Conservation (phyloP, 2,329 filamentous ascomycete species). For the Paraphoma chrysanthemicola region DNA sequence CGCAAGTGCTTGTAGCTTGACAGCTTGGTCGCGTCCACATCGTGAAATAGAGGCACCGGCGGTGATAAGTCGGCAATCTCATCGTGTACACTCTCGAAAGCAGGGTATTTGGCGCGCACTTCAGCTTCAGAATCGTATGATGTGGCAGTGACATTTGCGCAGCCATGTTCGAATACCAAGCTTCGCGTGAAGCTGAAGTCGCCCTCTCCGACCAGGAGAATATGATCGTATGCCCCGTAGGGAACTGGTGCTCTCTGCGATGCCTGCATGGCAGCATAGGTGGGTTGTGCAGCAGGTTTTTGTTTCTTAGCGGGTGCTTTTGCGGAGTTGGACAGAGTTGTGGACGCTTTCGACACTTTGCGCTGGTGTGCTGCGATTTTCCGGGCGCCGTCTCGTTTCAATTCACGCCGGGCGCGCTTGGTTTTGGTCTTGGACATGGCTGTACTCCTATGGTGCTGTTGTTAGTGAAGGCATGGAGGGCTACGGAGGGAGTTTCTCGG, state of each 20-base stretch:
- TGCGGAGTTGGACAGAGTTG: slow-evolving; percentile 11
- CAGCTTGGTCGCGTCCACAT: slow-evolving; percentile 70
- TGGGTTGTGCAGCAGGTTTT: slow-evolving; percentile 4
- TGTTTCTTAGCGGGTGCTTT: slow-evolving; percentile 19
- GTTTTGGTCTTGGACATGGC: slow-evolving; percentile 46
- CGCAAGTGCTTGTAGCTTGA: slow-evolving; percentile 37
- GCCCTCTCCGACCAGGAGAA: slow-evolving; percentile 79
- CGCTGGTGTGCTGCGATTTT: slow-evolving; percentile 36
- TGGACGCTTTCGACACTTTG: slow-evolving; percentile 28
- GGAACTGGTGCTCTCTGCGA: slow-evolving; percentile 65
- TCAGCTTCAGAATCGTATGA: slow-evolving; percentile 67
- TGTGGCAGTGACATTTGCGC: slow-evolving; percentile 72
- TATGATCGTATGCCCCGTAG: slow-evolving; percentile 70
- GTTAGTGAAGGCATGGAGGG: neutral
- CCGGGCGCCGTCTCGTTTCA: slow-evolving; percentile 40
- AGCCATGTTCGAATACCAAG: slow-evolving; percentile 70
- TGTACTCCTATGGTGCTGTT: neutral
- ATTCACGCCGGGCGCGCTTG: slow-evolving; percentile 40
- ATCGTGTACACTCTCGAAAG: slow-evolving; percentile 53
- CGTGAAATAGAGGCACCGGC: slow-evolving; percentile 54
- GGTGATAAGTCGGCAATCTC: slow-evolving; percentile 36
- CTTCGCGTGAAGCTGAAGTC: slow-evolving; percentile 80
- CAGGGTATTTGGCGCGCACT: slow-evolving; percentile 58
- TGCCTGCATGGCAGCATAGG: slow-evolving; percentile 21
- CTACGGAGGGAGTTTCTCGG: too few relatives aligned